These are phyloP conservation scores for Rhizopogon salebrosus DNA, from an alignment of 768 basidiomycete genomes.

Conservation along the genomic window DNA sequence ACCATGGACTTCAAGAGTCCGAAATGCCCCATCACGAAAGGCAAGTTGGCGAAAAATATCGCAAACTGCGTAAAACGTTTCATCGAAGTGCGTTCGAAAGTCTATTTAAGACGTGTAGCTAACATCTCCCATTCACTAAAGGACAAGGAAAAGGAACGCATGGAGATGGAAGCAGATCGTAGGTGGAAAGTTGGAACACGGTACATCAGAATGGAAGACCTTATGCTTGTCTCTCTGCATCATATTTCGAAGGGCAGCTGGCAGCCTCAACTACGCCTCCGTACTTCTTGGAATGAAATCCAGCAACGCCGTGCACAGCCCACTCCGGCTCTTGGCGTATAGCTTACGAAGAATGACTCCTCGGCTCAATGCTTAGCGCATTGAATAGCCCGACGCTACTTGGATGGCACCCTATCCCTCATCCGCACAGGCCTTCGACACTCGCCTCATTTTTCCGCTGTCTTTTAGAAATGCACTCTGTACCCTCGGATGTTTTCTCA, in stretches of 20 bases:
- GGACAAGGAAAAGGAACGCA: conserved; percentile 43
- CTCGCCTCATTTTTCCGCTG: background rate
- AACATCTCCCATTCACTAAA: conserved; percentile 19
- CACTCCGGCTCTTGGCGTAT: no score
- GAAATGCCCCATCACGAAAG: conserved; percentile 69
- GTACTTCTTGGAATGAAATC: background rate
- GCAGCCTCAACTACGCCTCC: conserved; percentile 71
- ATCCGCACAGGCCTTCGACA: background rate
- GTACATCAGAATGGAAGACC: conserved; percentile 58
- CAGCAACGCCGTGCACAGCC: background rate
- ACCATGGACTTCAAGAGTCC: conserved; percentile 78
- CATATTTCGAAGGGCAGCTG: conserved; percentile 81
- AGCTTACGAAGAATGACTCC: background rate
- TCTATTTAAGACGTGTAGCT: background rate
- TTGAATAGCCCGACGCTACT: background rate
- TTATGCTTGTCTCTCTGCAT: conserved; percentile 73
- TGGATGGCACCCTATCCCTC: background rate
- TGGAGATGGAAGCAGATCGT: conserved; percentile 61
- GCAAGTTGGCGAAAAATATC: conserved; percentile 75
- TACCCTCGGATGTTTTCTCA: background rate
- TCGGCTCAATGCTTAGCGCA: background rate
- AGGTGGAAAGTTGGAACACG: conserved; percentile 58
- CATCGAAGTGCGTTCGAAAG: conserved; percentile 39
- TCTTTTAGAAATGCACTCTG: background rate
- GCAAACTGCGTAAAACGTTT: conserved; percentile 74